Conservation (phyloP, 2,329 filamentous ascomycete species). For the Magnaporthales sp. region DNA sequence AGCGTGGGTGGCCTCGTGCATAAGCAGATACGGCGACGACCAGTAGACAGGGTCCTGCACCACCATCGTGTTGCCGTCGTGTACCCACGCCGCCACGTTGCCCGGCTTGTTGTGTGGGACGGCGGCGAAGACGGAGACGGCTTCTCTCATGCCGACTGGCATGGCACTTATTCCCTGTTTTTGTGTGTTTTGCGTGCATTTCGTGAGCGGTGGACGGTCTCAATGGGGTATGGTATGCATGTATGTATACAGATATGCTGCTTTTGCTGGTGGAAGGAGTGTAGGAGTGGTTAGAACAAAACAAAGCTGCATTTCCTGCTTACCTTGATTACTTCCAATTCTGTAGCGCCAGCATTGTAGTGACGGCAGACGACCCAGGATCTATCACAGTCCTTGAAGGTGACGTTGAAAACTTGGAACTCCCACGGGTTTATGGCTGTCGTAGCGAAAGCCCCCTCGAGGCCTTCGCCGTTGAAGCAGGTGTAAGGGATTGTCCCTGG, state of each 20-base stretch:
- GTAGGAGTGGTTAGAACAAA: neutral
- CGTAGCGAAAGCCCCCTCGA: neutral
- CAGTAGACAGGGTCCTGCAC: neutral
- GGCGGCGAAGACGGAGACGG: neutral
- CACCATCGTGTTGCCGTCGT: neutral
- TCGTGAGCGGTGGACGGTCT: neutral
- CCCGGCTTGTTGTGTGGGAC: neutral
- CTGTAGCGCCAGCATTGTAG: neutral
- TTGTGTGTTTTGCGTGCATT: neutral
- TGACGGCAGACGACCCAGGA: conserved; percentile 1
- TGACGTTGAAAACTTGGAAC: neutral
- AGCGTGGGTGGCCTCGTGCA: conserved; percentile 1
- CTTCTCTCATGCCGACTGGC: conserved; percentile 1
- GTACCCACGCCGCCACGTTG: neutral
- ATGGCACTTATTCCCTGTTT: neutral
- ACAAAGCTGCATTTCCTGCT: neutral
- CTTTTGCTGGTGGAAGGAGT: neutral
- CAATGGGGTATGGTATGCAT: neutral
- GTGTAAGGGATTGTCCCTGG: neutral
- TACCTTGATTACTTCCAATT: neutral
- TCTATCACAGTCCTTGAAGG: conserved; percentile 2
- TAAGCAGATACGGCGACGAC: neutral
- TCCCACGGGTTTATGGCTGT: neutral
- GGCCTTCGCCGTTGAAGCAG: neutral
- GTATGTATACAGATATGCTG: neutral